Evolutionary conservation across 805 yeast genomes (phyloP).

Genomic region (Priceomyces haplophilus): DNA sequence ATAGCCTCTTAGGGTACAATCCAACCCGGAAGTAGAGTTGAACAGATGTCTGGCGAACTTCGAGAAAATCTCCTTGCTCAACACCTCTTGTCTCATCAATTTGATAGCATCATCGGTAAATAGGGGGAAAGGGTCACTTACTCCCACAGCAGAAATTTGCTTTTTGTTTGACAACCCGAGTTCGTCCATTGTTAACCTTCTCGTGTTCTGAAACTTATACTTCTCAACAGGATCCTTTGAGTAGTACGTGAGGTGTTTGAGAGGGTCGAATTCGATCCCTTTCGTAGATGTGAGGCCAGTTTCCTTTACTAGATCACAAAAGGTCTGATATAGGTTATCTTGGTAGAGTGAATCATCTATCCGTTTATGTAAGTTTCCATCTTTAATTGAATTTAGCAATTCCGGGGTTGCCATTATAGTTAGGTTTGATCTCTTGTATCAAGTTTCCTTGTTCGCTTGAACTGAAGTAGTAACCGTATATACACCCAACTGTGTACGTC

Average conservation of each 20-base stretch:
- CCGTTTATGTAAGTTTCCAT: conserved; percentile 36
- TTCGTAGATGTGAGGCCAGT: background rate
- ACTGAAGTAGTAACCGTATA: background rate
- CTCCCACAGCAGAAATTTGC: conserved; percentile 56
- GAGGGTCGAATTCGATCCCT: conserved; percentile 28
- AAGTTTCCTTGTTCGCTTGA: background rate
- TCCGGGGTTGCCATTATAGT: conserved; percentile 26
- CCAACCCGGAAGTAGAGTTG: conserved; percentile 48
- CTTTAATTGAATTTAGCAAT: conserved; percentile 27
- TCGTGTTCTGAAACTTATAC: conserved; percentile 21
- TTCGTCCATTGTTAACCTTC: conserved; percentile 44
- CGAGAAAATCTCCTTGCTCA: conserved; percentile 44
- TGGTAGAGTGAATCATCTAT: conserved; percentile 32
- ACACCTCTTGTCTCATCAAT: conserved; percentile 55
- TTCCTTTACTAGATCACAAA: conserved; percentile 10
- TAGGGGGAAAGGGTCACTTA: conserved; percentile 57
- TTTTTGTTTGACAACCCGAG: conserved; percentile 43
- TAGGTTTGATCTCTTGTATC: background rate
- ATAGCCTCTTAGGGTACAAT: conserved; percentile 50
- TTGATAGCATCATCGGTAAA: conserved; percentile 59
- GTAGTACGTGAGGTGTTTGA: conserved; percentile 28
- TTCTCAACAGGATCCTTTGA: conserved; percentile 17
- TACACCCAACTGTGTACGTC: background rate
- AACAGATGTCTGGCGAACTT: conserved; percentile 43
- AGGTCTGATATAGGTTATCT: conserved; percentile 29